A percentile compares a stretch with the other conserved stretches of the same genome.
These are phyloP conservation scores for Xylariaceae sp. DNA, from an alignment of 2,329 filamentous ascomycete genomes.

Conservation along the genomic window DNA sequence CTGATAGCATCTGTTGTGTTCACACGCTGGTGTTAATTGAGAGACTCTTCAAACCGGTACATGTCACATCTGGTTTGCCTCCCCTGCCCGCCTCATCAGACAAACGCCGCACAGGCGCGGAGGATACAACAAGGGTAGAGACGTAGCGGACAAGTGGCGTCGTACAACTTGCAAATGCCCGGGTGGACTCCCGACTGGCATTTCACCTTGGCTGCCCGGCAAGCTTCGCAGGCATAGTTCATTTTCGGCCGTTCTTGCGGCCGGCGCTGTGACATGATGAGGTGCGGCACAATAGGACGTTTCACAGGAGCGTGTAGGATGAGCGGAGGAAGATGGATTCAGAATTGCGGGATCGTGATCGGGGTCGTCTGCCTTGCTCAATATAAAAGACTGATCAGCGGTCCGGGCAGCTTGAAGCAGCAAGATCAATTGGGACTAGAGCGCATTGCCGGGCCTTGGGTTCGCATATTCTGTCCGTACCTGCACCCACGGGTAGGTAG, in stretches of 20 bases:
- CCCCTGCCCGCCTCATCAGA: background rate
- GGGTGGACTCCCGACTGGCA: slow-evolving; percentile 47
- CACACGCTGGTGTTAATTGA: background rate
- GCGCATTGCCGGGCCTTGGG: too few relatives aligned
- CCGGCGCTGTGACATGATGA: slow-evolving; percentile 13
- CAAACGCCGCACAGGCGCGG: background rate
- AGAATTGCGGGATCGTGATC: too few relatives aligned
- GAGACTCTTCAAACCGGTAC: background rate
- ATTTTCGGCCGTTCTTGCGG: slow-evolving; percentile 29
- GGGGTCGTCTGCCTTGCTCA: too few relatives aligned
- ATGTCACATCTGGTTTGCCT: background rate
- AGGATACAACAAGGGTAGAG: background rate
- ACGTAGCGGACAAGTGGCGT: background rate
- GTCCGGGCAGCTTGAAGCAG: too few relatives aligned
- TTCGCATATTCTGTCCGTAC: too few relatives aligned
- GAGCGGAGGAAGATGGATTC: too few relatives aligned
- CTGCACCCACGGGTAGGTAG: too few relatives aligned
- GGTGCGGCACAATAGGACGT: too few relatives aligned
- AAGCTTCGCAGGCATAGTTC: slow-evolving; percentile 52
- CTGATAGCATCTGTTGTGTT: slow-evolving; percentile 45
- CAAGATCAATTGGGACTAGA: too few relatives aligned
- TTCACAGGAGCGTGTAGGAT: too few relatives aligned
- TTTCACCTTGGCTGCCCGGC: slow-evolving; percentile 50
- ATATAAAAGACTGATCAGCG: too few relatives aligned
- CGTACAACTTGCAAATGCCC: slow-evolving; percentile 50